Percentiles rank a stretch among this genome's conserved stretches.
Conservation (phyloP, 2,329 filamentous ascomycete species). For the Myriosclerotinia duriaeana region DNA sequence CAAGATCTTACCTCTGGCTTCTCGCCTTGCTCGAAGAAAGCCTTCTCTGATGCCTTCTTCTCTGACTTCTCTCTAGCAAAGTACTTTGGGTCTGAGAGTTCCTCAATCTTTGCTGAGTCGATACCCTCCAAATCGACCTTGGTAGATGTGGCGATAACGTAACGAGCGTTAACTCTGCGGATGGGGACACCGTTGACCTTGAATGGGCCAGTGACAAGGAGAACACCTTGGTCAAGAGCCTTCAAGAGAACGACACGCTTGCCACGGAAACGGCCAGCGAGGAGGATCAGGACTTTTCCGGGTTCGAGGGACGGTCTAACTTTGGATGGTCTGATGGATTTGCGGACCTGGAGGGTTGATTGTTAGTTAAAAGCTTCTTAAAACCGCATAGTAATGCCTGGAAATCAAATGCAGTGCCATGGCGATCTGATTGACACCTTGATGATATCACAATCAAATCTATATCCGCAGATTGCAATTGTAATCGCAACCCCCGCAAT, state of each 20-base stretch:
- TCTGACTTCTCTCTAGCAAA: constrained; percentile 93
- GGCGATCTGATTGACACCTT: neutral
- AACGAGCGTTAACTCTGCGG: constrained; percentile 88
- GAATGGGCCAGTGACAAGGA: constrained; percentile 99
- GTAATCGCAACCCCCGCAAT: constrained; percentile 27
- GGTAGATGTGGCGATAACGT: constrained; percentile 87
- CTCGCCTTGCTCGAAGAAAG: constrained; percentile 99
- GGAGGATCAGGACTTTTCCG: constrained; percentile 96
- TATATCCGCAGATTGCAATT: constrained; percentile 26
- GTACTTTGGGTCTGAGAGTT: constrained; percentile 75
- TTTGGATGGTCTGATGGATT: constrained; percentile 84
- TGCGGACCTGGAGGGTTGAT: constrained; percentile 75
- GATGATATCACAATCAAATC: neutral
- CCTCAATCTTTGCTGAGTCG: constrained; percentile 85
- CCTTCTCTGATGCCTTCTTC: constrained; percentile 96
- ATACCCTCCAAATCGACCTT: constrained; percentile 82
- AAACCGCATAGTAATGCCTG: neutral
- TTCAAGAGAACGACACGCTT: constrained; percentile 99
- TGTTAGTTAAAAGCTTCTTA: constrained; percentile 32
- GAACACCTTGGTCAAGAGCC: constrained; percentile 93
- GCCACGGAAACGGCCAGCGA: constrained; percentile 98
- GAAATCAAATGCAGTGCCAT: constrained; percentile 1
- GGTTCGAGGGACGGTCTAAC: constrained; percentile 87
- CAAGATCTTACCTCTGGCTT: constrained; percentile 78
- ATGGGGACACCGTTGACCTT: constrained; percentile 99